Percentiles rank a stretch among this genome's conserved stretches.
Conservation (phyloP, 169 alveolate genomes). For the Plasmodium reichenowi region DNA sequence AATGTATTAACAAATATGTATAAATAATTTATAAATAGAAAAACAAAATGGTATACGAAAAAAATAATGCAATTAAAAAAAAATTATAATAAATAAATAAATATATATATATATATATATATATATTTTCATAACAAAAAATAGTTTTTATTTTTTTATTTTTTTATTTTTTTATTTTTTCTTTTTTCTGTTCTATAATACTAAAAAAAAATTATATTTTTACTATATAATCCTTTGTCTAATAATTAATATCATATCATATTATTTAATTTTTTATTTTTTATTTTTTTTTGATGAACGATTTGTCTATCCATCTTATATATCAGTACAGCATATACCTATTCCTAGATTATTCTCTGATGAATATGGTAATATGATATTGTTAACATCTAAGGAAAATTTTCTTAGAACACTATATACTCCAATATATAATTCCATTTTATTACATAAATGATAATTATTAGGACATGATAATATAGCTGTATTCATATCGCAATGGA, state of each 20-base stretch:
- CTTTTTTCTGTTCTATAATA: too few species aligned
- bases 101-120: too few species aligned
- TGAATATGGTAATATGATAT: conserved; percentile 59
- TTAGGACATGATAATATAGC: conserved; percentile 86
- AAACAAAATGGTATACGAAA: too few species aligned
- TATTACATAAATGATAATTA: conserved; percentile 91
- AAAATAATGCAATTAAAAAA: too few species aligned
- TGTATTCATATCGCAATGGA: conserved; percentile 86
- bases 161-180: too few species aligned
- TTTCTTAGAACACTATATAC: conserved; percentile 57
- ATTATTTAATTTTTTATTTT: not conserved
- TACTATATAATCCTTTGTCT: too few species aligned
- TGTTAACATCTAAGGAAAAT: conserved; percentile 51
- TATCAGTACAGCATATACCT: conserved; percentile 69
- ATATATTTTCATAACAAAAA: too few species aligned
- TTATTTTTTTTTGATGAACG: not conserved
- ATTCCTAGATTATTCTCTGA: conserved; percentile 60
- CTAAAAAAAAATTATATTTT: too few species aligned
- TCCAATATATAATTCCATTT: conserved; percentile 85
- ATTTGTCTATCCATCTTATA: conserved; percentile 7
- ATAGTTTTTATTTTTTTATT: too few species aligned
- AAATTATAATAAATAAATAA: too few species aligned
- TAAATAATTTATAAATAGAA: too few species aligned
- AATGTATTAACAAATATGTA: too few species aligned
- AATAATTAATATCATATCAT: not conserved